Base-by-base conservation (phyloP, 331 rosid genomes). In the Dryas integrifolia region DNA sequence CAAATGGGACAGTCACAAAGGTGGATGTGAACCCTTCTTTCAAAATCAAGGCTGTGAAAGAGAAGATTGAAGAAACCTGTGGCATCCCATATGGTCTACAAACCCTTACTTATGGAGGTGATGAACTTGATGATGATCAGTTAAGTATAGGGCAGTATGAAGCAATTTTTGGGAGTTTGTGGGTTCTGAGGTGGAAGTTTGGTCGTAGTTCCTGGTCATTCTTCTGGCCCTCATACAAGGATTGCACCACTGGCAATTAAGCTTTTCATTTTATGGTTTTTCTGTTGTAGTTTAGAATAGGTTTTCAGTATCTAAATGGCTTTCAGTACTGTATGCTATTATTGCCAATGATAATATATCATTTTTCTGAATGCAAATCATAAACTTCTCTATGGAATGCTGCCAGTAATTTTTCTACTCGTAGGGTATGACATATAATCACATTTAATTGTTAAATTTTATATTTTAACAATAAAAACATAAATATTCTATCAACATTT, bases 121-220 rank as follows among this genome's bases (percentile, higher is more conserved):
- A 18, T 43, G 4, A 10, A 5, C 4, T 65, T 6, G 39, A 45
- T 18, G 39, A 45, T 18, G 18, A 9, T 39, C 21, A 44, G 16
- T 21, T 65, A 7, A 65, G 1, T 18, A 5, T 30, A 55, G 18
- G 53, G 55, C 35, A 2, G 30, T 46, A 21, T 12, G 56, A 45
- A 55, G 56, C 5, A 24, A 7, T 26, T 3, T 11, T 10, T 3
- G 35, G 30, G 35, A 30, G 35, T 30, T 30, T 30, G 35, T 30
- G 35, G 35, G 35, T 30, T 30, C 48, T 45, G 45, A 65, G 55
- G 43, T 65, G 55, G 70, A 65, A 45, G 11, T 45, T 65, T 46
- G 45, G 12, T 46, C 18, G 43, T 65, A 45, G 41, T 10, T 65
- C 55, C 30, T 46, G 70, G 70, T 65, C 70, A 26, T 65, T 65